Evolutionary conservation across 2,329 filamentous ascomycete species (phyloP), one percentile per base, ranked within the genome.

Genomic region (Sarocladium oryzae): DNA sequence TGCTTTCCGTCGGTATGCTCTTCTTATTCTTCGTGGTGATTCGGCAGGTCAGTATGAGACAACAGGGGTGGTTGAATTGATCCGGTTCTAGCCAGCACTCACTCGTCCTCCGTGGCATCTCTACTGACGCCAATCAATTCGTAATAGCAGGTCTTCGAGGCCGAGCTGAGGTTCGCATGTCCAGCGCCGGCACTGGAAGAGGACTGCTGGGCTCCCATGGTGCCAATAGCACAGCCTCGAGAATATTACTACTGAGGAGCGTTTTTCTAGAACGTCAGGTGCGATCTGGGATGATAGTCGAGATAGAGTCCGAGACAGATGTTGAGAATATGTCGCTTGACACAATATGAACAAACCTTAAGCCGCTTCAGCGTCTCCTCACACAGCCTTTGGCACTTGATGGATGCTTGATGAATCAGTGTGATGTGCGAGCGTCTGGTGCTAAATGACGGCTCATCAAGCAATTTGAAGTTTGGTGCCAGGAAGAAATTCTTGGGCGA

Each of bases 1-100:
- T 1, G 93, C 93, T 65, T 92, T 96, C 55, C 75, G 84, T 56
- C 89, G 83, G 69, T 99, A 99, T 13, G 91, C 90, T 62, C 89
- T 95, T 63, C 96, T 96, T 62, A 99, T 90, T 56, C 87, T 92
- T 46, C 10, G 26, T 23, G 10, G 24, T 32, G 51, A 15, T 4
- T 9, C 11, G 20, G n/a, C 21, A 9, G n/a, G 45, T 35, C 26
- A 49, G 26, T 8, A 18, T 6, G 6, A 35, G n/a, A 15, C 18
- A 13, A 7, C 6, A 8, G 16, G 11, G 18, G 13, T 13, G 7
- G 28, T 13, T 30, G 7, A 13, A 30, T 30, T 13, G 36, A 8
- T 21, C 9, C 8, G 28, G 33, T 10, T 6, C 33, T 35, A 33
- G 26, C 16, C 18, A 35, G 32, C 5, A 58, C 78, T 63, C 69